A percentile compares a stretch with the other conserved stretches of the same genome.
Evolutionary conservation across 2,329 filamentous ascomycete species (phyloP).

Genomic region (Phyllosticta paracitricarpa): DNA sequence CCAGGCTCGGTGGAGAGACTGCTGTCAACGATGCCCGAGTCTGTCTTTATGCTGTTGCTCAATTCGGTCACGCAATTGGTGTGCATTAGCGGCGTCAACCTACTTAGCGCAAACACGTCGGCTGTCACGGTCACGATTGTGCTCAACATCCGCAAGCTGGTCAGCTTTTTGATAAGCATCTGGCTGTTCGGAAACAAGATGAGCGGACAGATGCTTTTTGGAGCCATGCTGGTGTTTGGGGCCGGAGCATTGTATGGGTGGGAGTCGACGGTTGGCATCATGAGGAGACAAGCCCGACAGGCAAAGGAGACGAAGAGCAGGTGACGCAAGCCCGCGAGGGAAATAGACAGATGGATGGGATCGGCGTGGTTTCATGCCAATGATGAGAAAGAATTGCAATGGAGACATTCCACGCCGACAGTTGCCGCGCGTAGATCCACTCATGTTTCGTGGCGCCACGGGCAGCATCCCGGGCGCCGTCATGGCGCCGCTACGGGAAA

Average conservation of each 20-base stretch:
- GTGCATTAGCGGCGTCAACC: constrained; percentile 91
- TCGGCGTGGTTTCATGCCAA: background rate
- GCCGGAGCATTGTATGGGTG: constrained; percentile 86
- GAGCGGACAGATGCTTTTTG: constrained; percentile 64
- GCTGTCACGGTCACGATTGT: constrained; percentile 95
- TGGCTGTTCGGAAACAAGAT: constrained; percentile 87
- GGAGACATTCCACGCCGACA: background rate
- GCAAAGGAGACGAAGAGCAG: constrained; percentile 4
- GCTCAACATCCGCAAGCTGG: constrained; percentile 86
- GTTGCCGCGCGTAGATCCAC: background rate
- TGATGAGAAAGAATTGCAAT: background rate
- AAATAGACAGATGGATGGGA: background rate
- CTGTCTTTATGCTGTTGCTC: constrained; percentile 58
- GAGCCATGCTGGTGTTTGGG: constrained; percentile 77
- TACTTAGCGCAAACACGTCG: constrained; percentile 79
- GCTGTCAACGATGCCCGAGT: constrained; percentile 44
- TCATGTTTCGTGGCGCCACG: background rate
- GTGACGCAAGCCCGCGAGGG: background rate
- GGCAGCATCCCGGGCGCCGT: background rate
- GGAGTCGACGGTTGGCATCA: constrained; percentile 46
- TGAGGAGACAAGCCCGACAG: constrained; percentile 20
- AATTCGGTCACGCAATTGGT: constrained; percentile 88
- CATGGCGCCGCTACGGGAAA: background rate
- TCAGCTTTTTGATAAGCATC: constrained; percentile 83
- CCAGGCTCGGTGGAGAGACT: constrained; percentile 21